Evolutionary conservation across 345 rosid species (phyloP).

Genomic region (Linum trigynum): DNA sequence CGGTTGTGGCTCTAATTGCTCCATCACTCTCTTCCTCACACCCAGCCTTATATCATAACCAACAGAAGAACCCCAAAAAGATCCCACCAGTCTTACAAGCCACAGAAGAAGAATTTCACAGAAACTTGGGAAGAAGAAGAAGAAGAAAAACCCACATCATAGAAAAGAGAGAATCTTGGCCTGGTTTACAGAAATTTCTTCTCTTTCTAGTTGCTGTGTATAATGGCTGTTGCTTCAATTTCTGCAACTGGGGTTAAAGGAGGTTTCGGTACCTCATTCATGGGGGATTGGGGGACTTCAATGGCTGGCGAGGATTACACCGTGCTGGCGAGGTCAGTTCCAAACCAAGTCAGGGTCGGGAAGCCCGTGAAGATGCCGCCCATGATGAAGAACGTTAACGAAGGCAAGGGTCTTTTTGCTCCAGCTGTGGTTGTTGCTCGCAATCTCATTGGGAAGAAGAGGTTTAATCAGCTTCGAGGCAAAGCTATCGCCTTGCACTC

Average conservation of each 20-base stretch:
- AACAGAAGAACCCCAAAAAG: not conserved
- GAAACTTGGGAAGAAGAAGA: no score
- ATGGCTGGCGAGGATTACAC: slow-evolving; percentile 43
- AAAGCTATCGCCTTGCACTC: slow-evolving; percentile 97
- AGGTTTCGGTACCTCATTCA: slow-evolving; percentile 34
- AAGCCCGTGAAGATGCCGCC: slow-evolving; percentile 44
- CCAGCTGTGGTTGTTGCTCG: slow-evolving; percentile 70
- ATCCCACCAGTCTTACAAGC: not conserved
- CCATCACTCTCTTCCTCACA: no score
- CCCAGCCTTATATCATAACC: no score
- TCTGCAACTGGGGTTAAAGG: slow-evolving; percentile 39
- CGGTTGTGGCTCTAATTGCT: no score
- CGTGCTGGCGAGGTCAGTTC: slow-evolving; percentile 28
- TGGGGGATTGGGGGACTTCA: slow-evolving; percentile 46
- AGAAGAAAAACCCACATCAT: not conserved
- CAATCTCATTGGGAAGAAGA: slow-evolving; percentile 66
- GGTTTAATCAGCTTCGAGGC: slow-evolving; percentile 86
- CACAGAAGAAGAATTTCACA: not conserved
- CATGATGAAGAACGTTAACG: slow-evolving; percentile 81
- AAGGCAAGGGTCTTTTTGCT: slow-evolving; percentile 91
- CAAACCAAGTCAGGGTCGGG: slow-evolving; percentile 29
- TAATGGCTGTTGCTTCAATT: slow-evolving; percentile 32
- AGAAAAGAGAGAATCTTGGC: not conserved
- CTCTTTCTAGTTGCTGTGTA: not conserved
- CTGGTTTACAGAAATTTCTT: not conserved